A percentile compares a stretch with the other conserved stretches of the same genome.
phyloP scores from a whole-genome alignment of 257 asterid species.

The Nicotiana noctiflora region DNA sequence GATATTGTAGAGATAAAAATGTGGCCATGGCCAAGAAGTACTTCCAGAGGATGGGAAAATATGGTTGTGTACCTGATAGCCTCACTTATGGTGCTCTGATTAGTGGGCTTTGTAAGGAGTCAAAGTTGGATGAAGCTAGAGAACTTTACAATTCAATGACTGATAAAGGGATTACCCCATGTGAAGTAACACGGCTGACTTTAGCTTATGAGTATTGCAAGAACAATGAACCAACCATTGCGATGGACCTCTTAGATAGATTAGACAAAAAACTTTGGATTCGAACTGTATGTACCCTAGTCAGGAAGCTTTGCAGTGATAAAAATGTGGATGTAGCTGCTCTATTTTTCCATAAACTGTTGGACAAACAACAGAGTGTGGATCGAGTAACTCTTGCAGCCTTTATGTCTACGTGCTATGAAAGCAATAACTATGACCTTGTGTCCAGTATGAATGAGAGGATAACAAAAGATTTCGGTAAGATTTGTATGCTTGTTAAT shows the following conservation, averaged over 20 bases:
- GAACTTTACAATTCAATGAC: constrained; percentile 53
- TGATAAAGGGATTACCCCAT: constrained; percentile 58
- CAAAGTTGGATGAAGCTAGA: constrained; percentile 69
- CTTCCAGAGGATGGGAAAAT: constrained; percentile 43
- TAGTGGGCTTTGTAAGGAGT: constrained; percentile 83
- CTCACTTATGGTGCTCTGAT: constrained; percentile 76
- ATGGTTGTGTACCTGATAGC: constrained; percentile 70
- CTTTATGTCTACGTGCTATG: constrained; percentile 68
- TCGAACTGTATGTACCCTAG: constrained; percentile 57
- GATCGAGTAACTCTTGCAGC: constrained; percentile 74
- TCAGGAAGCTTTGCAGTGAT: constrained; percentile 84
- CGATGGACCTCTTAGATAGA: constrained; percentile 46
- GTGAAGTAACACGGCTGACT: constrained; percentile 84
- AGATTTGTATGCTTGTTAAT: neutral
- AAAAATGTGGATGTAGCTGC: constrained; percentile 60
- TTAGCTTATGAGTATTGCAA: constrained; percentile 78
- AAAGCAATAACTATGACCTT: constrained; percentile 57
- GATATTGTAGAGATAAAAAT: constrained; percentile 60
- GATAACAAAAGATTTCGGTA: constrained; percentile 42
- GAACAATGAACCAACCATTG: constrained; percentile 45
- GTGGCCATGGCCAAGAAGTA: constrained; percentile 42
- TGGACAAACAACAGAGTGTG: constrained; percentile 38
- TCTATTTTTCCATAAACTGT: constrained; percentile 43
- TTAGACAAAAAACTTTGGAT: constrained; percentile 60
- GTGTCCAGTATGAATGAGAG: constrained; percentile 58